phyloP scores from a whole-genome alignment of 73 alveolate species.

The Urostyla sp. region DNA sequence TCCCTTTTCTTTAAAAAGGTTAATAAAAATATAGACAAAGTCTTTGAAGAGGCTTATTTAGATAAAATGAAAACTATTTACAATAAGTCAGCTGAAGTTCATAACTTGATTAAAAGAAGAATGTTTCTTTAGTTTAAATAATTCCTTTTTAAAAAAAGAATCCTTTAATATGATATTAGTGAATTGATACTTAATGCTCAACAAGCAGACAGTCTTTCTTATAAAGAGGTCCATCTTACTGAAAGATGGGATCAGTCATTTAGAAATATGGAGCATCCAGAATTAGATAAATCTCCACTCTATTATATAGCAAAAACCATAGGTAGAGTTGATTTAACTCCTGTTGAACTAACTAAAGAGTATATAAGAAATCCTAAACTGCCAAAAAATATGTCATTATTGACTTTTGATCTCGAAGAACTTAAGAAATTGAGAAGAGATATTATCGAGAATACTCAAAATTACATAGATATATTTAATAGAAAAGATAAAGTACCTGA shows the following conservation, averaged over 20 bases:
- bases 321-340: slow-evolving; percentile 19
- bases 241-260: slow-evolving; percentile 20
- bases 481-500: background rate
- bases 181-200: background rate
- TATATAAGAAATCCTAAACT: background rate
- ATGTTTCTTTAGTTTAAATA: slow-evolving; percentile 53
- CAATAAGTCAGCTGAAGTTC: slow-evolving; percentile 42
- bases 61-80: slow-evolving; percentile 20
- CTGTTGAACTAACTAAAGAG: slow-evolving; percentile 20
- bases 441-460: slow-evolving; percentile 20
- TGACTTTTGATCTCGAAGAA: slow-evolving; percentile 46
- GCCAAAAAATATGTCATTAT: background rate
- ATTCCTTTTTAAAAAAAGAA: slow-evolving; percentile 24
- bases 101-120: slow-evolving; percentile 42
- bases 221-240: slow-evolving; percentile 14
- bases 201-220: background rate
- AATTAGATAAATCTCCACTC: slow-evolving; percentile 6
- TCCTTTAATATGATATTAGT: slow-evolving; percentile 1
- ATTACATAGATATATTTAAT: slow-evolving; percentile 22
- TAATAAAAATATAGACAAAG: slow-evolving; percentile 4
- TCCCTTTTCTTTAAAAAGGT: slow-evolving; percentile 22
- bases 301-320: slow-evolving; percentile 13
- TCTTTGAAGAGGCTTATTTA: slow-evolving; percentile 42
- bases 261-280: slow-evolving; percentile 34
- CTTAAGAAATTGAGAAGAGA: slow-evolving; percentile 17